Conservation (phyloP, 2,329 filamentous ascomycete species). For the Sclerotinia subarctica region DNA sequence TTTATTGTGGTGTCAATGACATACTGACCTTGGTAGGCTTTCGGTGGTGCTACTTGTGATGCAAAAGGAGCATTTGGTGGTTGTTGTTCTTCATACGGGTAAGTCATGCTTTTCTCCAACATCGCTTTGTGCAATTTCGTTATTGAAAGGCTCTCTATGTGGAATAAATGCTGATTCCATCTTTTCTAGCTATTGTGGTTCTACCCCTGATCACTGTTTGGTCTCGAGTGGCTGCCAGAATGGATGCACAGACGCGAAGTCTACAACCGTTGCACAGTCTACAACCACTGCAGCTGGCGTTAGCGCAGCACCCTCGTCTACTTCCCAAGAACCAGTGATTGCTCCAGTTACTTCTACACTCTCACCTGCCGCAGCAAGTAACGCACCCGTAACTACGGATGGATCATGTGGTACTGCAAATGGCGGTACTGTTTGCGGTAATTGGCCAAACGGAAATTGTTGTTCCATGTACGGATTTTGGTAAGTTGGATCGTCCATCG, state of each 20-base stretch:
- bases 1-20: no score
- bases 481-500: slow-evolving; percentile 26
- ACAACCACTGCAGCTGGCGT: slow-evolving; percentile 23
- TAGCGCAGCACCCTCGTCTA: slow-evolving; percentile 14
- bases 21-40: slow-evolving; percentile 22
- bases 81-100: slow-evolving; percentile 37
- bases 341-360: slow-evolving; percentile 27
- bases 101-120: slow-evolving; percentile 19
- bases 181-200: slow-evolving; percentile 35
- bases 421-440: slow-evolving; percentile 48
- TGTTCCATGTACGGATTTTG: slow-evolving; percentile 59
- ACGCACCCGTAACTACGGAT: slow-evolving; percentile 45
- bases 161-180: slow-evolving; percentile 26
- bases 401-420: slow-evolving; percentile 52
- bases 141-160: background rate
- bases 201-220: slow-evolving; percentile 32
- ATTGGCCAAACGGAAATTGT: slow-evolving; percentile 52
- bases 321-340: slow-evolving; percentile 33
- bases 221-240: slow-evolving; percentile 37
- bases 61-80: slow-evolving; percentile 33
- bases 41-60: slow-evolving; percentile 35
- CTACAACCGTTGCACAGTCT: slow-evolving; percentile 21
- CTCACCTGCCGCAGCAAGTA: slow-evolving; percentile 33
- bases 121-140: background rate
- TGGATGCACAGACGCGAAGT: slow-evolving; percentile 31